Conservation (phyloP, 345 rosid species). For the Firmiana major region DNA sequence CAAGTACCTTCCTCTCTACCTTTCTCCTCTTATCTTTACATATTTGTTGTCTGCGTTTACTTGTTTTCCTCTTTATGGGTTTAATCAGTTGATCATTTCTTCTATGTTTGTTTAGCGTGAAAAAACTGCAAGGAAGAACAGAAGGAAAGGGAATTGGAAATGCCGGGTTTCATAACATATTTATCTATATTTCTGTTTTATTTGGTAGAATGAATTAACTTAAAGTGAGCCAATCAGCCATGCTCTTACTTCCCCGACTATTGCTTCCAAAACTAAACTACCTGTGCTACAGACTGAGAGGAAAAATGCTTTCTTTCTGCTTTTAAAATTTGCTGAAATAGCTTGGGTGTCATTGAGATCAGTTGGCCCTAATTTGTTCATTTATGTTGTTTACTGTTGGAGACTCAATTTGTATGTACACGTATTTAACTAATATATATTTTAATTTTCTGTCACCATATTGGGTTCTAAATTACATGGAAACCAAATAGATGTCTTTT, state of each 20-base stretch:
- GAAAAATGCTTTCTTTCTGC: background rate
- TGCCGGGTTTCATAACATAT: background rate
- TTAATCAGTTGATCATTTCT: background rate
- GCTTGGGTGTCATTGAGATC: background rate
- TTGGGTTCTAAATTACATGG: background rate
- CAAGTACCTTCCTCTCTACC: background rate
- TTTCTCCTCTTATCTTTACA: background rate
- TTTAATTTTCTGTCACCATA: background rate
- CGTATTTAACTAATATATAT: too few species aligned
- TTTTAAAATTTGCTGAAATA: background rate
- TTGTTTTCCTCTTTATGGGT: background rate
- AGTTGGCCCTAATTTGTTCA: background rate
- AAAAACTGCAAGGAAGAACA: background rate
- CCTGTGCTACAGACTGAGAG: background rate
- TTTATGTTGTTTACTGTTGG: background rate
- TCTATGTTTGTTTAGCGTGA: background rate
- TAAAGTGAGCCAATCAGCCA: background rate
- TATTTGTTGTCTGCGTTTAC: slow-evolving; percentile 1
- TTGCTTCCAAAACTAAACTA: background rate
- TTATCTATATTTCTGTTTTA: background rate
- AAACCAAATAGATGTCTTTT: background rate
- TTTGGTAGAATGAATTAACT: background rate
- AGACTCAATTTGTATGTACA: background rate
- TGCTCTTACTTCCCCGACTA: background rate
- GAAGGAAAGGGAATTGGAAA: background rate